A percentile compares a stretch with the other conserved stretches of the same genome.
Evolutionary conservation across 257 asterid genomes (phyloP).

Genomic region (Gentiana dahurica): DNA sequence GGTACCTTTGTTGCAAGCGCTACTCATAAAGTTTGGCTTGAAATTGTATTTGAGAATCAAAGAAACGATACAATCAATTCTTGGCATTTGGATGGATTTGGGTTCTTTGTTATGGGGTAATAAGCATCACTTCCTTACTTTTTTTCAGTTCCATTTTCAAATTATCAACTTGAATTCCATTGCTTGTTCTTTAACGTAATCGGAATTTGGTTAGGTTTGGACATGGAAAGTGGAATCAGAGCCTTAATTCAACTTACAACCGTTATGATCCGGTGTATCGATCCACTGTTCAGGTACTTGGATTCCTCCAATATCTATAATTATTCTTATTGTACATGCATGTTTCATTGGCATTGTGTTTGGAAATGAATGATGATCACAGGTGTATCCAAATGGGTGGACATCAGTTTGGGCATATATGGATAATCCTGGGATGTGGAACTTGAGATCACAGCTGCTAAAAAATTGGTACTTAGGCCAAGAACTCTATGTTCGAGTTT

Average conservation of each 20-base stretch:
- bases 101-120: slow-evolving; percentile 32
- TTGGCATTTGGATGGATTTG: slow-evolving; percentile 29
- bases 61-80: neutral
- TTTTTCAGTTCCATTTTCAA: neutral
- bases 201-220: slow-evolving; percentile 15
- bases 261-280: slow-evolving; percentile 26
- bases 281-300: slow-evolving; percentile 23
- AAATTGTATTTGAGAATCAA: slow-evolving; percentile 22
- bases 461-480: slow-evolving; percentile 26
- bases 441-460: slow-evolving; percentile 27
- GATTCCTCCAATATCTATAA: neutral
- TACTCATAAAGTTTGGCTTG: slow-evolving; percentile 15
- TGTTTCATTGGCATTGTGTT: neutral
- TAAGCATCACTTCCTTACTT: no score
- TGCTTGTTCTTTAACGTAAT: no score
- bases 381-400: slow-evolving; percentile 34
- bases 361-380: no score
- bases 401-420: slow-evolving; percentile 16
- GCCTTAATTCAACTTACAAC: slow-evolving; percentile 18
- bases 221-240: slow-evolving; percentile 7
- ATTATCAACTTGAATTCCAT: neutral
- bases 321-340: neutral
- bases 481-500: slow-evolving; percentile 25
- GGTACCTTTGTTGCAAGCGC: slow-evolving; percentile 18
- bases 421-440: slow-evolving; percentile 31